phyloP scores from a whole-genome alignment of 2,329 filamentous ascomycete genomes.

The Paecilomyces fulvus region DNA sequence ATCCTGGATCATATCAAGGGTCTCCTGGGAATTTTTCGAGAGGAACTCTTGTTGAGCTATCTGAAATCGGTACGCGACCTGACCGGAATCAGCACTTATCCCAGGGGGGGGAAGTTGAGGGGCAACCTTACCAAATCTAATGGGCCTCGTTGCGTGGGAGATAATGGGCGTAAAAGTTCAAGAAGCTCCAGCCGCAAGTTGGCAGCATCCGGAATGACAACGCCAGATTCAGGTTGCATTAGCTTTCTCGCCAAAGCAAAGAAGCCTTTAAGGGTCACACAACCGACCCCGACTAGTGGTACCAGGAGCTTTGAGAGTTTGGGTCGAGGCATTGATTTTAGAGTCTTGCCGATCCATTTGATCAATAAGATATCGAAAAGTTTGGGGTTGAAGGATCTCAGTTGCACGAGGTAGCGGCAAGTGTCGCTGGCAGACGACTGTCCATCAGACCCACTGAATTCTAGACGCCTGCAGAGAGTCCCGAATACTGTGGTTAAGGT shows the following conservation, averaged over 20 bases:
- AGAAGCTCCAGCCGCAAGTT: slow-evolving; percentile 23
- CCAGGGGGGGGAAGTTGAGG: background rate
- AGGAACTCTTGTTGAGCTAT: slow-evolving; percentile 33
- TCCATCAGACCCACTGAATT: slow-evolving; percentile 17
- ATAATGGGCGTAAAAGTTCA: slow-evolving; percentile 13
- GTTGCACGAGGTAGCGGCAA: slow-evolving; percentile 34
- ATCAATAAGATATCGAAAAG: slow-evolving; percentile 36
- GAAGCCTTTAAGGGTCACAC: slow-evolving; percentile 34
- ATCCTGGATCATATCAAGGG: slow-evolving; percentile 25
- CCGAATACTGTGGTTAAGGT: slow-evolving; percentile 36
- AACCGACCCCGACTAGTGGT: slow-evolving; percentile 37
- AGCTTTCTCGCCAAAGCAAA: slow-evolving; percentile 27
- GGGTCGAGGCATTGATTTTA: slow-evolving; percentile 27
- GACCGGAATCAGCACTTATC: background rate
- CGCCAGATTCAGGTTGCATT: slow-evolving; percentile 13
- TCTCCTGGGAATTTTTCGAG: slow-evolving; percentile 22
- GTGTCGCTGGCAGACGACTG: slow-evolving; percentile 26
- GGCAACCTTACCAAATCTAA: background rate
- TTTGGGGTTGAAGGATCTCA: slow-evolving; percentile 36
- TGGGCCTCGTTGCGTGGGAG: background rate
- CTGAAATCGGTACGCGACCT: slow-evolving; percentile 33
- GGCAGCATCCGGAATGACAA: slow-evolving; percentile 17
- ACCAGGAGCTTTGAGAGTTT: slow-evolving; percentile 26
- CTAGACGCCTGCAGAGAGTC: slow-evolving; percentile 31
- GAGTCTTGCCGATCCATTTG: slow-evolving; percentile 32